Evolutionary conservation across 2,329 filamentous ascomycete genomes (phyloP), one percentile per base, ranked within the genome.

Genomic region (Cordyceps javanica): DNA sequence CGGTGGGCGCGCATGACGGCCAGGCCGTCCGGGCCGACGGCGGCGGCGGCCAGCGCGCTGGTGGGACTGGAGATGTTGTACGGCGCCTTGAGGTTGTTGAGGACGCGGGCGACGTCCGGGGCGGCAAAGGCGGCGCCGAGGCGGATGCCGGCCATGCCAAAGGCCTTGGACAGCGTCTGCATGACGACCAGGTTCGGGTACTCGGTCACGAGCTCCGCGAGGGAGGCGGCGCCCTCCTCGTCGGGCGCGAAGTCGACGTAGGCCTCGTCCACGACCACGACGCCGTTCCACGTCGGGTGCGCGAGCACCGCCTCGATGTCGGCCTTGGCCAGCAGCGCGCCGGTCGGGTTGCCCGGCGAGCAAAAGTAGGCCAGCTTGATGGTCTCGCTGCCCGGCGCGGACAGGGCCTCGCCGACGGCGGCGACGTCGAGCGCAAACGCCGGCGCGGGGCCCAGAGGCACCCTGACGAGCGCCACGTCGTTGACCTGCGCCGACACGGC

Each of bases 101-200:
- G 80, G 13, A 99, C 77, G 16, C 75, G 73, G 2, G 93, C 91
- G 61, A 99, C 87, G 6, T 85, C 80, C 0, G 85, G 79, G 10
- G 85, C 82, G 5, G 90, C 82, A 69, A 97, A 99, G 0, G 90
- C 91, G 8, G 86, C 89, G 48, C 94, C 94, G 1, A 99, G 80
- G 16, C 94, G 82, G 69, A 99, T 96, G 52, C 93, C 94, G 4
- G 94, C 94, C 68, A 99, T 82, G 28, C 94, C 94, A 68, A 99
- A 99, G 0, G 91, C 94, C 73, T 99, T 99, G 67, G 90, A 96
- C n/a, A 97, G 81, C 1, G 94, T 99, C 78, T 99, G 94, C 90
- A 97, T 91, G 58, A 99, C 92, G 19, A 97, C 91, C 26, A 99
- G 79, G 72, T 99, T 99, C 52, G 93, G 92, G 84, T 90, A 95